Evolutionary conservation across 129 eudicot genomes (phyloP), one percentile per base, ranked within the genome.

Genomic region (Centrapalus pauciflorus): DNA sequence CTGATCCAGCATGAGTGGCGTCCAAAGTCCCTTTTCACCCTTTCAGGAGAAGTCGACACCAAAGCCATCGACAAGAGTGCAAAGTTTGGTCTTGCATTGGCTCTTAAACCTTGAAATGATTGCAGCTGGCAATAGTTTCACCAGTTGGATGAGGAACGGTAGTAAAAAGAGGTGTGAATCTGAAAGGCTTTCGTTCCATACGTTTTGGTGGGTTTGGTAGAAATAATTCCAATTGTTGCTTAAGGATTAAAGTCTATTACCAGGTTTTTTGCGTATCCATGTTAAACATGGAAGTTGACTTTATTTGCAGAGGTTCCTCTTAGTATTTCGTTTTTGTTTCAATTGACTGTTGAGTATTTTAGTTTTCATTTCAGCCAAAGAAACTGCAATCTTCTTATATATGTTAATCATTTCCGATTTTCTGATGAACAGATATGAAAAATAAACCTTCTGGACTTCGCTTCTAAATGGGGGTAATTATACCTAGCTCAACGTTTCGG

Each of bases 1-100:
- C 80, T 91, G 51, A 77, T 91, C 75, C 96, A 91, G 81, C 96
- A 88, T 10, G 96, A 85, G 66, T 91, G 96, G 98, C 94, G 96
- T 3, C 96, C 98, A 1, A 91, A 72, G 79, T 88, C 96, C 58
- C 80, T 79, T 17, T 74, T 87, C 74, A 83, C 98, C 48, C 26
- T 91, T 25, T 85, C 98, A 17, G 87, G 84, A 32, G 96, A 91
- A 64, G 88, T 83, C 5, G 97, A 90, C 72, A 85, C 93, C 34
- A 87, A 82, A 70, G 84, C 95, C 34, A 64, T 85, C 29, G 90
- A 87, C 75, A 88, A 85, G 86, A 82, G 81, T 73, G 95, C 98
- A 37, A 92, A 88, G 89, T 77, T 90, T 55, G 97, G 97, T 5
- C 72, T 90, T 73, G 95, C 97, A 1, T 73, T 90, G 85, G 89